Evolutionary conservation across 2,329 filamentous ascomycete species (phyloP).

Genomic region (Elsinoe perseae): DNA sequence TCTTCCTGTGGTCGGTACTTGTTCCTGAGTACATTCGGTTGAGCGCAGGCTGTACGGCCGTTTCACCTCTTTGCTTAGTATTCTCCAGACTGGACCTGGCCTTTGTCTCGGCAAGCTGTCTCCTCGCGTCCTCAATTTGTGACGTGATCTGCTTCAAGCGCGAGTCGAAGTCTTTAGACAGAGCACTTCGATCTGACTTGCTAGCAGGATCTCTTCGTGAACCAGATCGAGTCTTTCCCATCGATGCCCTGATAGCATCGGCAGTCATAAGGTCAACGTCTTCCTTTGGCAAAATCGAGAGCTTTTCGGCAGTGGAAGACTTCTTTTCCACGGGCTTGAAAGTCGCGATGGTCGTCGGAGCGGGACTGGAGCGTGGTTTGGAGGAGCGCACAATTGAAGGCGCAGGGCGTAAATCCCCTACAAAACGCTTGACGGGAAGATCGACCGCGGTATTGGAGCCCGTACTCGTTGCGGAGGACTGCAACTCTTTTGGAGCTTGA

Average conservation of each 20-base stretch:
- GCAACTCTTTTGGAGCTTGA: background rate
- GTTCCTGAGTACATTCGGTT: conserved; percentile 25
- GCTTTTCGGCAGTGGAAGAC: conserved; percentile 20
- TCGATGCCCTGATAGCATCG: conserved; percentile 36
- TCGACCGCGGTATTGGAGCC: conserved; percentile 12
- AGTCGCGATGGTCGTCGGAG: background rate
- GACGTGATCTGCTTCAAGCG: conserved; percentile 15
- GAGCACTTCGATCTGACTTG: conserved; percentile 11
- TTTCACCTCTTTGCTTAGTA: background rate
- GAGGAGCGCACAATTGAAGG: background rate
- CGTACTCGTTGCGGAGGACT: background rate
- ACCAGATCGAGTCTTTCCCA: conserved; percentile 29
- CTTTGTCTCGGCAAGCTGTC: conserved; percentile 23
- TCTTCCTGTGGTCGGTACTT: background rate
- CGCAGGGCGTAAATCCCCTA: background rate
- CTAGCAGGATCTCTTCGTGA: conserved; percentile 17
- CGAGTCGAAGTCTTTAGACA: background rate
- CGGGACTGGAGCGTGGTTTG: background rate
- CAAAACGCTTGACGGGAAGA: conserved; percentile 19
- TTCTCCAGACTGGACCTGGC: conserved; percentile 14
- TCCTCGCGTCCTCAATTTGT: conserved; percentile 25
- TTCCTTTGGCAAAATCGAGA: conserved; percentile 30
- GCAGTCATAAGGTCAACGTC: conserved; percentile 38
- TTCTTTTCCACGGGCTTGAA: background rate
- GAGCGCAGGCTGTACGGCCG: conserved; percentile 22